These are phyloP conservation scores for Arabidopsis arenosa DNA, from an alignment of 345 rosid genomes.

Conservation along the genomic window DNA sequence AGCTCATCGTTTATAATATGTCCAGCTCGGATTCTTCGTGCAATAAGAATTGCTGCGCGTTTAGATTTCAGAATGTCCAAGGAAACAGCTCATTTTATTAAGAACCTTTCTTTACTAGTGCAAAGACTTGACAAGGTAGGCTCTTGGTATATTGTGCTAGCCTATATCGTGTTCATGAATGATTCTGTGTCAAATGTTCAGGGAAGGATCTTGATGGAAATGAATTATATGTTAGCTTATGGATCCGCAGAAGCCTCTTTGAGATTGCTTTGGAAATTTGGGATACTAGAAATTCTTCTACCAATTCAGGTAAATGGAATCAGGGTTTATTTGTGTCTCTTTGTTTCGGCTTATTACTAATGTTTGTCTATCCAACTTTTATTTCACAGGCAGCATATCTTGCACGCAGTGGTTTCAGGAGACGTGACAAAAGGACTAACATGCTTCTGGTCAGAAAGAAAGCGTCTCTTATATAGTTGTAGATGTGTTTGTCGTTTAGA, in stretches of 20 bases:
- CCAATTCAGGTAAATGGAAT: slow-evolving; percentile 71
- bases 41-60: slow-evolving; percentile 71
- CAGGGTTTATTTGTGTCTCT: slow-evolving; percentile 14
- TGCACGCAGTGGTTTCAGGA: slow-evolving; percentile 65
- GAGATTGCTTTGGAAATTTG: slow-evolving; percentile 90
- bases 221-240: slow-evolving; percentile 97
- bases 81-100: slow-evolving; percentile 82
- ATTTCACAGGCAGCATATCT: slow-evolving; percentile 81
- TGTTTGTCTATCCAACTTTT: slow-evolving; percentile 34
- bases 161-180: background rate
- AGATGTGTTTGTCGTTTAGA: slow-evolving; percentile 4
- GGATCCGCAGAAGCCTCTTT: slow-evolving; percentile 97
- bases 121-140: slow-evolving; percentile 77
- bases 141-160: background rate
- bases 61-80: slow-evolving; percentile 78
- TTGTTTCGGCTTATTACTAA: background rate
- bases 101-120: slow-evolving; percentile 58
- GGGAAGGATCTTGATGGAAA: slow-evolving; percentile 92
- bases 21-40: slow-evolving; percentile 88
- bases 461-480: background rate
- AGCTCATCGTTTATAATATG: slow-evolving; percentile 22
- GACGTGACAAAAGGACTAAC: slow-evolving; percentile 91
- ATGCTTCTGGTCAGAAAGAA: slow-evolving; percentile 76
- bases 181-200: slow-evolving; percentile 42
- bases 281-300: slow-evolving; percentile 81